phyloP scores from a whole-genome alignment of 305 asterid species.

The Andrographis paniculata region DNA sequence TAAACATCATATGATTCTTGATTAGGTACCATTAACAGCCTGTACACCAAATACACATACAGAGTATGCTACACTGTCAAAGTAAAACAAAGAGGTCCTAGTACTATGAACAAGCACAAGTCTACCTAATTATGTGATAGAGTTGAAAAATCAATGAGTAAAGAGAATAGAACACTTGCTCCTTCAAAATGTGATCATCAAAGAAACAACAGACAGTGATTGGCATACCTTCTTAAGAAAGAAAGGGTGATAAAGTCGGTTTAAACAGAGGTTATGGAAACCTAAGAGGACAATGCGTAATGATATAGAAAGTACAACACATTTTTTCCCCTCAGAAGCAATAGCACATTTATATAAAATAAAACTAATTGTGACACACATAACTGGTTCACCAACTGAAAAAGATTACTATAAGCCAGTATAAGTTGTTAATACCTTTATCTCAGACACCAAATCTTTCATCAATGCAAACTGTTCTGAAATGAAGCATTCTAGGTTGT shows the following conservation, averaged over 20 bases:
- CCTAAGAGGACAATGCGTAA: background rate
- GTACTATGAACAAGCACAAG: background rate
- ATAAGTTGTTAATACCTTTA: slow-evolving; percentile 41
- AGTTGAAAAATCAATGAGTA: slow-evolving; percentile 5
- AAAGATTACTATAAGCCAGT: slow-evolving; percentile 12
- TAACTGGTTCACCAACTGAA: slow-evolving; percentile 13
- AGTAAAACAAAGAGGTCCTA: slow-evolving; percentile 4
- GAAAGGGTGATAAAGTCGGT: no score
- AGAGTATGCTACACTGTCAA: no score
- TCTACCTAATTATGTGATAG: background rate
- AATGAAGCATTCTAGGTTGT: slow-evolving; percentile 53
- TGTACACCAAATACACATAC: no score
- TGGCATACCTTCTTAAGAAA: no score
- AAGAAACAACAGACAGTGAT: slow-evolving; percentile 1
- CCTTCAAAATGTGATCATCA: slow-evolving; percentile 10
- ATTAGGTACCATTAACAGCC: no score
- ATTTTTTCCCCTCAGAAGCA: no score
- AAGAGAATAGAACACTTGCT: background rate
- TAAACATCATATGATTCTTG: no score
- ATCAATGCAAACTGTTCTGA: slow-evolving; percentile 59
- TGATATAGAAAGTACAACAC: no score
- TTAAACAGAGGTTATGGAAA: no score
- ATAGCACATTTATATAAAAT: no score
- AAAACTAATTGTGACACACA: slow-evolving; percentile 1
- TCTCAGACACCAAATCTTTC: slow-evolving; percentile 58